phyloP scores from a whole-genome alignment of 805 yeast species.

The Wickerhamiella lipophila region DNA sequence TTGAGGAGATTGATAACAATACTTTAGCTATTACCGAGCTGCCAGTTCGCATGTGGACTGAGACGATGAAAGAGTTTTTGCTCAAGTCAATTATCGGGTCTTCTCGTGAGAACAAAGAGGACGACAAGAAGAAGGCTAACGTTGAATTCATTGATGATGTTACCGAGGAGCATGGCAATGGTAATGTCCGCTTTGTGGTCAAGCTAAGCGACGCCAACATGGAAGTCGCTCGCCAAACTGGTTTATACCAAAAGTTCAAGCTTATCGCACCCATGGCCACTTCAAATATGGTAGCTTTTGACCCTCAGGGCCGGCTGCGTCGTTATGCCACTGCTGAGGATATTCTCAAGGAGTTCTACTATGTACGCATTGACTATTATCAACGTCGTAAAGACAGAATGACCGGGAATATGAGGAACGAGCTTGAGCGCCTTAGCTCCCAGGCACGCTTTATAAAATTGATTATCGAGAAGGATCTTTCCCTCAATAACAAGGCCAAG shows the following conservation, averaged over 20 bases:
- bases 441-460: slow-evolving; percentile 87
- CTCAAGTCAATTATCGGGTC: slow-evolving; percentile 42
- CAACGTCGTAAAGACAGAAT: slow-evolving; percentile 80
- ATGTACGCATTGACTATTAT: slow-evolving; percentile 75
- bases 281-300: slow-evolving; percentile 92
- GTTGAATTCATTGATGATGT: slow-evolving; percentile 82
- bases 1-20: slow-evolving; percentile 66
- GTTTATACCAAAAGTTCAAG: slow-evolving; percentile 75
- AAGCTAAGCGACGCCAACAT: slow-evolving; percentile 68
- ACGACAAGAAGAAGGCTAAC: slow-evolving; percentile 25
- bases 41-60: slow-evolving; percentile 88
- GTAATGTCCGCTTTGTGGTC: slow-evolving; percentile 58
- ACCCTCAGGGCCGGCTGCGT: slow-evolving; percentile 73
- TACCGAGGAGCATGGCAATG: slow-evolving; percentile 84
- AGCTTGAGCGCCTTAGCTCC: slow-evolving; percentile 56
- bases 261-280: slow-evolving; percentile 54
- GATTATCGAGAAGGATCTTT: slow-evolving; percentile 64
- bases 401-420: slow-evolving; percentile 55
- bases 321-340: slow-evolving; percentile 65
- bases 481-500: slow-evolving; percentile 64
- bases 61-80: slow-evolving; percentile 74
- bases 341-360: slow-evolving; percentile 73
- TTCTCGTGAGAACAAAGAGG: slow-evolving; percentile 42
- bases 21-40: slow-evolving; percentile 83
- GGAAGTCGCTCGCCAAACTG: slow-evolving; percentile 61